phyloP scores from a whole-genome alignment of 305 asterid genomes.

The Solanum hybrid region DNA sequence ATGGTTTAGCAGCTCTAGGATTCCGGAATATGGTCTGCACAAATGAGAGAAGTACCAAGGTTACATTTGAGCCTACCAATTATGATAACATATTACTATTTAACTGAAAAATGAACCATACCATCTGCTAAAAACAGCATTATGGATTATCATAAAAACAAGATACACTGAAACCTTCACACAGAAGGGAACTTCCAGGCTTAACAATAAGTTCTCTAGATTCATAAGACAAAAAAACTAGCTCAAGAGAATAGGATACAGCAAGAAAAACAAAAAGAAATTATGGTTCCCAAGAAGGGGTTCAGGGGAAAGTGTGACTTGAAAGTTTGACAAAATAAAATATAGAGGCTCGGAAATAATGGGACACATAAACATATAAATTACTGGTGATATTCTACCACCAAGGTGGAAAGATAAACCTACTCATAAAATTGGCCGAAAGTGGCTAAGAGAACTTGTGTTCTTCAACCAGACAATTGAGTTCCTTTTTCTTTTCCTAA shows the following conservation, averaged over 20 bases:
- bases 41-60: not conserved
- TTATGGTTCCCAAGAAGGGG: not conserved
- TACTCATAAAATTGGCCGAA: not conserved
- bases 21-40: slow-evolving; percentile 91
- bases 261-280: not conserved
- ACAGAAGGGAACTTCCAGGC: not conserved
- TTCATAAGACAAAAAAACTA: not conserved
- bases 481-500: not conserved
- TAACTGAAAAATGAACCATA: not conserved
- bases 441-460: not conserved
- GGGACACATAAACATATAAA: not conserved
- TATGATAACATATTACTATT: not conserved
- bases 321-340: not conserved
- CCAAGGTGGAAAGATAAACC: not conserved
- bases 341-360: not conserved
- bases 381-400: not conserved
- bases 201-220: not conserved
- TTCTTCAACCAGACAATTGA: not conserved
- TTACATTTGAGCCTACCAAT: not conserved
- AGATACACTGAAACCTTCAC: not conserved
- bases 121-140: not conserved
- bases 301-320: not conserved
- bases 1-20: slow-evolving; percentile 75
- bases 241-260: not conserved
- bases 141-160: not conserved